Evolutionary conservation across 139 green algal species (phyloP).

Genomic region (Chlorella vulgaris): DNA sequence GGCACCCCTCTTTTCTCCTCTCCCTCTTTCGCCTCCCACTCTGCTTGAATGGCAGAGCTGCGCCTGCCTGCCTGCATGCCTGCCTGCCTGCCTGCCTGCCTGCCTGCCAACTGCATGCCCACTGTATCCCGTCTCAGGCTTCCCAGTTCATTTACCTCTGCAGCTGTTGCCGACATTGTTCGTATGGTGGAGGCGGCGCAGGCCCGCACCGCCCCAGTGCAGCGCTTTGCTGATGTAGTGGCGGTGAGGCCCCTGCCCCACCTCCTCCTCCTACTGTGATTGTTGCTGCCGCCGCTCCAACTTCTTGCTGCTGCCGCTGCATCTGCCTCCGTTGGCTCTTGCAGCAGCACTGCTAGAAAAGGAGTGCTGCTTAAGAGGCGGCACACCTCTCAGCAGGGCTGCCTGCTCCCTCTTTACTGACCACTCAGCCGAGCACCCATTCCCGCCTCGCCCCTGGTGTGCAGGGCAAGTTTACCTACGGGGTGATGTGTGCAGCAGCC

Average conservation of each 20-base stretch:
- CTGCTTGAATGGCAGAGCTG: too few species aligned
- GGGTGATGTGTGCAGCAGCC: constrained; percentile 76
- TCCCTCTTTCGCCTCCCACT: neutral
- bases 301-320: neutral
- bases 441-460: too few species aligned
- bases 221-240: constrained; percentile 81
- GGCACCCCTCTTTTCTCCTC: neutral
- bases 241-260: constrained; percentile 26
- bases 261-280: neutral
- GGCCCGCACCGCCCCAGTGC: constrained; percentile 79
- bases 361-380: too few species aligned
- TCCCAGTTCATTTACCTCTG: neutral
- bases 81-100: neutral
- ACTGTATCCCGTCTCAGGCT: neutral
- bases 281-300: neutral
- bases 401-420: too few species aligned
- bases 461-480: constrained; percentile 74
- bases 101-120: too few species aligned
- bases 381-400: too few species aligned
- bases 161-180: constrained; percentile 85
- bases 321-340: too few species aligned
- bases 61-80: neutral
- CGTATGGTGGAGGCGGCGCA: constrained; percentile 80
- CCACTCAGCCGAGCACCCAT: too few species aligned
- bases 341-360: too few species aligned